These are phyloP conservation scores for Daldinia loculata DNA, from an alignment of 495 filamentous ascomycete genomes.

Conservation along the genomic window DNA sequence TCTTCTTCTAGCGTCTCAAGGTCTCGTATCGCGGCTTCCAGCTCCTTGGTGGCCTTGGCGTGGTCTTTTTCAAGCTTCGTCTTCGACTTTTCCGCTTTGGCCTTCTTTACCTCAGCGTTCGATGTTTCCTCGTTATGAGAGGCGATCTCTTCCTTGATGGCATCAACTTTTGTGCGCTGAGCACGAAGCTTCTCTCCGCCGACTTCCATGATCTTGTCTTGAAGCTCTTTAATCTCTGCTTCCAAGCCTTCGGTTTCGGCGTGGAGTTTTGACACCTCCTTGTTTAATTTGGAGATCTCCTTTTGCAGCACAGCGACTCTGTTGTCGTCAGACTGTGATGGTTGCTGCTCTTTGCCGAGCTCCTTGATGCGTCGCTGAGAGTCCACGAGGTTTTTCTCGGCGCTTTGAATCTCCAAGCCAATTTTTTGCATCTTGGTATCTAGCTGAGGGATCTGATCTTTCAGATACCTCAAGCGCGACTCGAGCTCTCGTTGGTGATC, in stretches of 20 bases:
- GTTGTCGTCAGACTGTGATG: conserved; percentile 78
- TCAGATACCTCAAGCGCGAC: conserved; percentile 70
- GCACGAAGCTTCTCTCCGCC: conserved; percentile 90
- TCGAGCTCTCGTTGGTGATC: conserved; percentile 82
- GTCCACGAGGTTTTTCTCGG: conserved; percentile 83
- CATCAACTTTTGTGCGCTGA: conserved; percentile 94
- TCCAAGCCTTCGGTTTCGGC: conserved; percentile 85
- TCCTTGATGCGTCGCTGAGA: conserved; percentile 84
- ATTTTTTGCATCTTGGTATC: conserved; percentile 95
- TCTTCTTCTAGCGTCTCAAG: conserved; percentile 78
- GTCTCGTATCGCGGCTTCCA: conserved; percentile 73
- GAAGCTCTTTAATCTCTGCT: conserved; percentile 86
- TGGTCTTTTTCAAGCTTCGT: conserved; percentile 85
- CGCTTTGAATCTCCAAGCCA: conserved; percentile 85
- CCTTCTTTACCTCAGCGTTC: conserved; percentile 81
- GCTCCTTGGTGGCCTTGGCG: conserved; percentile 76
- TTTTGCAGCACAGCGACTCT: conserved; percentile 75
- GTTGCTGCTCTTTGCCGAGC: conserved; percentile 78
- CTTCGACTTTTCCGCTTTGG: conserved; percentile 92
- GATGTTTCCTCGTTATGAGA: conserved; percentile 82
- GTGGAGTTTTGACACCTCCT: conserved; percentile 81
- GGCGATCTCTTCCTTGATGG: conserved; percentile 84
- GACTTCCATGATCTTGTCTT: conserved; percentile 97
- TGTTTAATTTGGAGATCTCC: conserved; percentile 75
- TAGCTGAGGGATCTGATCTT: conserved; percentile 82